Percentiles rank a stretch among this genome's conserved stretches.
Conservation (phyloP, 371 early-diverging fungal genomes). For the Mortierella sp. region DNA sequence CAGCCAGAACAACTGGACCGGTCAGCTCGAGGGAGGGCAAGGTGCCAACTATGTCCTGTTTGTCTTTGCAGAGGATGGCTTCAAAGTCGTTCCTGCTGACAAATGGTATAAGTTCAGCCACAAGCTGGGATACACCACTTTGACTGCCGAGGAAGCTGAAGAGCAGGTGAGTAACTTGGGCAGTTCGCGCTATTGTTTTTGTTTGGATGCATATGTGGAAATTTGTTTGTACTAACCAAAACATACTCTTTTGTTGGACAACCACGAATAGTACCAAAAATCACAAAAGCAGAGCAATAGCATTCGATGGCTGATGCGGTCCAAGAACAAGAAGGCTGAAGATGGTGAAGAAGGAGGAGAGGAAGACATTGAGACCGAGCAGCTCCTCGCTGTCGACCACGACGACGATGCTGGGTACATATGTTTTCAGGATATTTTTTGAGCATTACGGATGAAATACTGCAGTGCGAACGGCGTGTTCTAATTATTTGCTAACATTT, state of each 20-base stretch:
- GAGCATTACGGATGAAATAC: neutral
- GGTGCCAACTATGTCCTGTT: conserved; percentile 86
- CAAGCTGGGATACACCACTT: conserved; percentile 83
- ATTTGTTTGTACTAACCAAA: neutral
- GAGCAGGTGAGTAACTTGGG: conserved; percentile 71
- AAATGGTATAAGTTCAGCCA: conserved; percentile 94
- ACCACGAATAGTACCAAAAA: conserved; percentile 66
- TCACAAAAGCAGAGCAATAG: conserved; percentile 64
- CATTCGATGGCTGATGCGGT: conserved; percentile 83
- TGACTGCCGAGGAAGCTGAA: conserved; percentile 95
- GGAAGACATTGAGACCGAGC: conserved; percentile 46
- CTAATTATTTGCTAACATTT: neutral
- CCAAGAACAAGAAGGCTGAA: conserved; percentile 61
- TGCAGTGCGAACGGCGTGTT: neutral
- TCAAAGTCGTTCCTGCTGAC: conserved; percentile 89
- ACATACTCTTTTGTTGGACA: neutral
- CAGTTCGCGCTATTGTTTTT: neutral
- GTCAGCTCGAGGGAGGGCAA: conserved; percentile 86
- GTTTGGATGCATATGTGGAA: neutral
- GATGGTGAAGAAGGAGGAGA: conserved; percentile 59
- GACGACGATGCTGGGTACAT: conserved; percentile 54
- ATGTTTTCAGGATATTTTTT: neutral
- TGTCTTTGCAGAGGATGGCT: conserved; percentile 83
- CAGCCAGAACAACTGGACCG: conserved; percentile 73
- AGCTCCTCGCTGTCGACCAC: conserved; percentile 52